phyloP scores from a whole-genome alignment of 192 early-diverging fungal genomes.

The Backusella westeae region DNA sequence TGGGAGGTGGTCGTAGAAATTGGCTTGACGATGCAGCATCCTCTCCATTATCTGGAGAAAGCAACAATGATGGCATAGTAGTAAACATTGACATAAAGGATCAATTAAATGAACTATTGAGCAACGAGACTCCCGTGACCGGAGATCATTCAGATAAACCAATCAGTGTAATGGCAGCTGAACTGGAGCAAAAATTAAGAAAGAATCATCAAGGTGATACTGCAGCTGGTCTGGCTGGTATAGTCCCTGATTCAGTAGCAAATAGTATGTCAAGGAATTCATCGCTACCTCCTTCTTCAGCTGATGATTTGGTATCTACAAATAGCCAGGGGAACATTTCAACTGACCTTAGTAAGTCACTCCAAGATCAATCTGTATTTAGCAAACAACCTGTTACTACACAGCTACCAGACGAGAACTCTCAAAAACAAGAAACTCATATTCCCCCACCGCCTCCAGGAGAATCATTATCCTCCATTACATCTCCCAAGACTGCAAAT shows the following conservation, averaged over 20 bases:
- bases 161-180: conserved; percentile 32
- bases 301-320: conserved; percentile 29
- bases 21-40: neutral
- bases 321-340: neutral
- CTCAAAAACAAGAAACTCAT: neutral
- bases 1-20: neutral
- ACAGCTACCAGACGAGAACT: neutral
- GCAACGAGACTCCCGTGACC: neutral
- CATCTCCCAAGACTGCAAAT: neutral
- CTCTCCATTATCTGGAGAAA: neutral
- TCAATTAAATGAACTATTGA: conserved; percentile 23
- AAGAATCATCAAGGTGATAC: neutral
- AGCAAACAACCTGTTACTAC: neutral
- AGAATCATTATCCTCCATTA: neutral
- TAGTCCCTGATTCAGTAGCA: neutral
- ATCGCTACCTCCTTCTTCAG: conserved; percentile 33
- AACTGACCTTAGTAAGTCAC: neutral
- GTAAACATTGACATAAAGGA: conserved; percentile 22
- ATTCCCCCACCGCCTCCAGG: conserved; percentile 11
- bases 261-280: neutral
- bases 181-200: conserved; percentile 25
- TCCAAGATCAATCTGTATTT: neutral
- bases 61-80: conserved; percentile 11
- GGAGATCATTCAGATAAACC: conserved; percentile 31
- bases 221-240: conserved; percentile 1